phyloP scores from a whole-genome alignment of 441 rosid genomes.

The Isatis lusitanica region DNA sequence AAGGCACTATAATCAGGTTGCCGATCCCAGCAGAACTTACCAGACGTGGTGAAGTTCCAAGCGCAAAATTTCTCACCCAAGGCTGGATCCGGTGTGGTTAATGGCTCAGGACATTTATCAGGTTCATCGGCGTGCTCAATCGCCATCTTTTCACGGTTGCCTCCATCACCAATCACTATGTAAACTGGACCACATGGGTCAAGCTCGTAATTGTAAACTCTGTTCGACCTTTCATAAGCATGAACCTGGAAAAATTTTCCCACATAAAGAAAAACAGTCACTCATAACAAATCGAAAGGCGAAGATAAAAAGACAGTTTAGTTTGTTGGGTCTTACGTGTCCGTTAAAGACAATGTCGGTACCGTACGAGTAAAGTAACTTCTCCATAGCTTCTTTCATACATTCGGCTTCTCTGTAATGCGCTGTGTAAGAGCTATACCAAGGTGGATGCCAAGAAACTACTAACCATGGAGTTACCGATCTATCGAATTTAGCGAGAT shows the following conservation, averaged over 20 bases:
- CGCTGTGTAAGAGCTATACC: conserved; percentile 60
- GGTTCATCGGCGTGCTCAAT: conserved; percentile 55
- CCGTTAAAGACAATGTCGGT: conserved; percentile 69
- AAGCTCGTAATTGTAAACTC: conserved; percentile 53
- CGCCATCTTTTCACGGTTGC: conserved; percentile 63
- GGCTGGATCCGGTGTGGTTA: conserved; percentile 40
- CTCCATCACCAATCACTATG: conserved; percentile 61
- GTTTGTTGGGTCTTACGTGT: conserved; percentile 41
- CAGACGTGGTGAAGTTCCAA: conserved; percentile 49
- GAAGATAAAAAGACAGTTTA: background rate
- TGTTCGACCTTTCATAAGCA: conserved; percentile 70
- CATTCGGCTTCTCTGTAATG: conserved; percentile 74
- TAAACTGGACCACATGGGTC: conserved; percentile 67
- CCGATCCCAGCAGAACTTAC: conserved; percentile 61
- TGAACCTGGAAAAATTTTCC: conserved; percentile 43
- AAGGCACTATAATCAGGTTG: conserved; percentile 67
- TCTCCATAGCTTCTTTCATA: conserved; percentile 68
- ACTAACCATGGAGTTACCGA: conserved; percentile 61
- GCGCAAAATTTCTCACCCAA: conserved; percentile 56
- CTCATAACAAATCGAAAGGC: background rate
- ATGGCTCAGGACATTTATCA: conserved; percentile 62
- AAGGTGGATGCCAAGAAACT: conserved; percentile 61
- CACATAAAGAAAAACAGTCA: background rate
- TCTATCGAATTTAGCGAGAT: conserved; percentile 50
- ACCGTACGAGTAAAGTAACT: conserved; percentile 49